phyloP scores from a whole-genome alignment of 352 stramenopile species.

The Pythium aphanidermatum region DNA sequence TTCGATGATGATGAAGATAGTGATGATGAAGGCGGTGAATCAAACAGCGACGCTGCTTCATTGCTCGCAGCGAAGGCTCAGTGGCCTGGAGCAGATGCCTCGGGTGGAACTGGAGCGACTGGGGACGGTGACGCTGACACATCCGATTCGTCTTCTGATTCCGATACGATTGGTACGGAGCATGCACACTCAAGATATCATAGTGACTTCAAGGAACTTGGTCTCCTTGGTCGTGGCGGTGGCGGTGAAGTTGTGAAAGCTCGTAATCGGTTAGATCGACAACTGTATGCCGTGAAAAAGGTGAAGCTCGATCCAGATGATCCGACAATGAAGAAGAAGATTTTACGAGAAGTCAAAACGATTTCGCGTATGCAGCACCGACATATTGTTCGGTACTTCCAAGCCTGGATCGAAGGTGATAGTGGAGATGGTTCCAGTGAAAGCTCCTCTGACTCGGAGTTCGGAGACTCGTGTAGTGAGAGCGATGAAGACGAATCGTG shows the following conservation, averaged over 20 bases:
- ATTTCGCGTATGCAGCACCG: slow-evolving; percentile 96
- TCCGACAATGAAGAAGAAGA: slow-evolving; percentile 93
- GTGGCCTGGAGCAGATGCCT: slow-evolving; percentile 2
- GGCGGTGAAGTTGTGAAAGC: slow-evolving; percentile 83
- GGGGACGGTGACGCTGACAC: slow-evolving; percentile 22
- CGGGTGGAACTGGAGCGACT: slow-evolving; percentile 6
- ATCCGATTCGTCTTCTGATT: slow-evolving; percentile 43
- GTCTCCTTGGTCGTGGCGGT: slow-evolving; percentile 71
- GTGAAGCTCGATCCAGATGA: slow-evolving; percentile 81
- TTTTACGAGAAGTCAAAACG: slow-evolving; percentile 93
- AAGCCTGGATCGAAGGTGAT: slow-evolving; percentile 85
- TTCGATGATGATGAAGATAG: slow-evolving; percentile 17
- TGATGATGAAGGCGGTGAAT: neutral
- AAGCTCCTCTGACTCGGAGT: slow-evolving; percentile 13
- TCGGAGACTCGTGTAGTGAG: slow-evolving; percentile 27
- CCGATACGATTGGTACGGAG: slow-evolving; percentile 29
- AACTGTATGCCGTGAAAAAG: slow-evolving; percentile 86
- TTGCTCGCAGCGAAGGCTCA: neutral
- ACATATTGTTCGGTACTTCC: slow-evolving; percentile 95
- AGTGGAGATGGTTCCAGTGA: slow-evolving; percentile 25
- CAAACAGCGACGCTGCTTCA: neutral
- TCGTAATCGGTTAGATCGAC: slow-evolving; percentile 72
- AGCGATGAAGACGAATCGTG: slow-evolving; percentile 13
- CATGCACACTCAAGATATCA: slow-evolving; percentile 74
- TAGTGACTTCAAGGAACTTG: slow-evolving; percentile 82